A percentile compares a stretch with the other conserved stretches of the same genome.
Evolutionary conservation across 805 yeast genomes (phyloP).

Genomic region (Starmerella scarabaei): DNA sequence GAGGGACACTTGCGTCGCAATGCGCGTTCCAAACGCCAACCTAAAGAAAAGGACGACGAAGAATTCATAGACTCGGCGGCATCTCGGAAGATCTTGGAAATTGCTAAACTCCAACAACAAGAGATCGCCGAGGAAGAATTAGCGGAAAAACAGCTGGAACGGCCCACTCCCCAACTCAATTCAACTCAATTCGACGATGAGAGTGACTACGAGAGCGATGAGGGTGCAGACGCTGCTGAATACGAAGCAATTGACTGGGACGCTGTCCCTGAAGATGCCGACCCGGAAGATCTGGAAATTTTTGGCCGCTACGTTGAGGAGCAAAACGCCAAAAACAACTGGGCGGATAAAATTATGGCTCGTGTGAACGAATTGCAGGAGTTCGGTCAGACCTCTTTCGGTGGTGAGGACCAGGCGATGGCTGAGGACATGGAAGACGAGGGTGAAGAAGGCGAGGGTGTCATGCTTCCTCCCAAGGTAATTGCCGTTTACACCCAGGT

Average conservation of each 20-base stretch:
- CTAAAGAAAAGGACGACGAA: constrained; percentile 36
- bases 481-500: constrained; percentile 88
- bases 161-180: too few species aligned
- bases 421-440: constrained; percentile 17
- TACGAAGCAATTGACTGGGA: constrained; percentile 38
- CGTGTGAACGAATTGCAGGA: constrained; percentile 34
- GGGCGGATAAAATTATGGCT: constrained; percentile 91
- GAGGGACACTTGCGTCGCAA: constrained; percentile 51
- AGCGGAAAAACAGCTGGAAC: background rate
- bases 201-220: constrained; percentile 41
- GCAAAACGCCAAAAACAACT: constrained; percentile 23
- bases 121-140: constrained; percentile 50
- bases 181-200: constrained; percentile 30
- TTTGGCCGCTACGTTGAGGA: constrained; percentile 53
- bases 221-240: constrained; percentile 31
- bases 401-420: constrained; percentile 27
- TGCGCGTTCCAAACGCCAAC: constrained; percentile 23
- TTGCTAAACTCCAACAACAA: constrained; percentile 88
- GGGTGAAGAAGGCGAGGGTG: constrained; percentile 41
- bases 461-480: constrained; percentile 87
- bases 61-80: constrained; percentile 65
- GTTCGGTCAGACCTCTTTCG: constrained; percentile 34
- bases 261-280: constrained; percentile 41
- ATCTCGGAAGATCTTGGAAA: constrained; percentile 71
- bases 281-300: constrained; percentile 70